Base-by-base conservation (phyloP, 345 rosid species). In the Alliaria petiolata region DNA sequence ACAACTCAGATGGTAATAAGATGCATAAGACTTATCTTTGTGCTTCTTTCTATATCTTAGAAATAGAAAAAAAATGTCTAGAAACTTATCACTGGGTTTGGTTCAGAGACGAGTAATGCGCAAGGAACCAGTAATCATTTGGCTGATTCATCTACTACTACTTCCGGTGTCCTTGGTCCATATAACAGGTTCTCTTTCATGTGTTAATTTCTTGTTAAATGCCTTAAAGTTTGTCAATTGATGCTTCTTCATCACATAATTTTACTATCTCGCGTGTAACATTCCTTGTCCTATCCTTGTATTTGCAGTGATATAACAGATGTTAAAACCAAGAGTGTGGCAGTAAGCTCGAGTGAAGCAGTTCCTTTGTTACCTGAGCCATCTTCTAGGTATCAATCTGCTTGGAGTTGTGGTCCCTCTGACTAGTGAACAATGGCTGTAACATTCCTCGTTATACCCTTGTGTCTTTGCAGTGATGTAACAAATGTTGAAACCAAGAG, bases 281-380 rank as follows among this genome's bases (percentile, higher is more conserved):
- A 30, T 46, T 4, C 8, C 46, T 35, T 7, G 10, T 10, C 39
- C 11, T 52, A 34, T 67, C 33, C 60, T 54, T 67, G 22, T 66
- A 33, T 42, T 65, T 81, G 82, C 88, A 92, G 96, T 62, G 91
- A 82, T 38, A 65, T 65, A 51, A 52, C 50, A 22, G 56, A 79
- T 36, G 31, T 72, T 52, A 85, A 81, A 66, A 78, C 67, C 75
- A 85, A 82, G 76, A 63, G 39, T 38, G 31, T 76, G 3, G 34
- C 80, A 1, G 39, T 50, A 47, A 80, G 81, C 43, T 68, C 75
- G 17, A 50, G 55, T 47, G 85, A 86, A 78, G 85, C 73, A 50
- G 54, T 83, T 60, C 69, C 84, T 60, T 79, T 82, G 17, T 74
- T 69, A 10, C 36, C 26, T 50, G 16, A 35, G 36, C 86, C 82